Conservation (phyloP, 2,329 filamentous ascomycete genomes). For the Exophiala sp. region DNA sequence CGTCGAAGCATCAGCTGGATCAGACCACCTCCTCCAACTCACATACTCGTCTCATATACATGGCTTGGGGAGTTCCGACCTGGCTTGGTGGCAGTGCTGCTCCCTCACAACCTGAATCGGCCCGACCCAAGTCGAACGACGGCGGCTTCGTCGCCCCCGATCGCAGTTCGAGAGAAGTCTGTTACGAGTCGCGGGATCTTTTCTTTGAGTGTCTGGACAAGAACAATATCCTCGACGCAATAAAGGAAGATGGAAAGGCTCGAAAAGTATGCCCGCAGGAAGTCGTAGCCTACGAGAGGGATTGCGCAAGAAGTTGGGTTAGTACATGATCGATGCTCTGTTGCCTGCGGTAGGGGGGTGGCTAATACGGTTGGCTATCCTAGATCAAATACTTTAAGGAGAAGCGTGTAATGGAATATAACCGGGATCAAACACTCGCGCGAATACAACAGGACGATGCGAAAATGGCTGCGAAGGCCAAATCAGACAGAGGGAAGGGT, state of each 20-base stretch:
- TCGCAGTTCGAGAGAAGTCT: constrained; percentile 72
- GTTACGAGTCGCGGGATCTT: constrained; percentile 84
- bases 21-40: not conserved
- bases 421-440: constrained; percentile 75
- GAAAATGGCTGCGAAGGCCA: constrained; percentile 52
- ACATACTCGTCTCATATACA: constrained; percentile 2
- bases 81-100: constrained; percentile 28
- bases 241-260: constrained; percentile 55
- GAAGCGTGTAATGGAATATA: constrained; percentile 84
- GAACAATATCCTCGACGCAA: constrained; percentile 73
- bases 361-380: constrained; percentile 8
- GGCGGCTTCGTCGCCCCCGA: constrained; percentile 75
- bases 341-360: not conserved
- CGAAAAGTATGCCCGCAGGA: constrained; percentile 59
- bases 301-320: constrained; percentile 90
- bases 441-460: constrained; percentile 72
- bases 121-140: constrained; percentile 49
- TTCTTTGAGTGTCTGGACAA: constrained; percentile 88
- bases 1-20: too few species aligned
- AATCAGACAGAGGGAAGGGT: constrained; percentile 35
- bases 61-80: constrained; percentile 27
- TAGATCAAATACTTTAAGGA: constrained; percentile 98
- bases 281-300: constrained; percentile 68
- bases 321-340: constrained; percentile 35
- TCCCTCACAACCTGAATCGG: constrained; percentile 27